Base-by-base conservation (phyloP, 1,284 basidiomycete species). In the Moesziomyces globuligerus region DNA sequence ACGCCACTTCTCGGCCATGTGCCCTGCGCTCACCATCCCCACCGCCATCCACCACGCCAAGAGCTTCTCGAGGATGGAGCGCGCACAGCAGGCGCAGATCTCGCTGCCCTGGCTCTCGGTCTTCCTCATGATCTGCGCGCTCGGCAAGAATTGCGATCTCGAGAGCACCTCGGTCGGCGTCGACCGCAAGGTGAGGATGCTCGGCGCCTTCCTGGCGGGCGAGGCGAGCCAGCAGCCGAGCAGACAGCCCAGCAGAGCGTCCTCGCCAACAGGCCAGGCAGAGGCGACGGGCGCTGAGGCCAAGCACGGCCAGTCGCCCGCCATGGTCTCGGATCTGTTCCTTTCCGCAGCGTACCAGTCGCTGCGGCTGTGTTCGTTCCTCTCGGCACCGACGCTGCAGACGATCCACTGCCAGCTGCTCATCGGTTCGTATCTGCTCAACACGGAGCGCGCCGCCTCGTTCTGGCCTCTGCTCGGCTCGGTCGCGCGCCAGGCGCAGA, bases 401-500 rank as follows among this genome's bases (percentile, higher is more conserved):
- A 72, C 69, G 8, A 72, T 72, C 18, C 69, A 72, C 43, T 60
- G 64, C n/a, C 69, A 72, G 49, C 64, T 72, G 24, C 48, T 72
- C 20, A 67, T 72, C 20, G 69, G 69, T 4, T 44, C 57, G 10
- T 72, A 72, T 26, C 39, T 72, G 48, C 54, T 65, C 47, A 68
- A 72, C 48, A 67, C 69, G 10, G 69, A 72, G 34, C 48, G 69
- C 11, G 52, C 64, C 3, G 51, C 69, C 23, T 62, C 64, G 13
- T 67, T 67, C 48, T 67, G 69, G 69, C 69, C 69, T 2, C 40
- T 72, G 3, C 59, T 72, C 29, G 69, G 69, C 21, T 57, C 52
- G 4, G 64, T 72, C 9, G 59, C 64, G 4, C 42, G 69, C n/a
- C 69, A 72, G 48, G 69, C 69, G 3, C 69, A 72, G 26, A 58